A percentile compares a stretch with the other conserved stretches of the same genome.
phyloP scores from a whole-genome alignment of 2,329 filamentous ascomycete species.

The Shiraia bambusicola region DNA sequence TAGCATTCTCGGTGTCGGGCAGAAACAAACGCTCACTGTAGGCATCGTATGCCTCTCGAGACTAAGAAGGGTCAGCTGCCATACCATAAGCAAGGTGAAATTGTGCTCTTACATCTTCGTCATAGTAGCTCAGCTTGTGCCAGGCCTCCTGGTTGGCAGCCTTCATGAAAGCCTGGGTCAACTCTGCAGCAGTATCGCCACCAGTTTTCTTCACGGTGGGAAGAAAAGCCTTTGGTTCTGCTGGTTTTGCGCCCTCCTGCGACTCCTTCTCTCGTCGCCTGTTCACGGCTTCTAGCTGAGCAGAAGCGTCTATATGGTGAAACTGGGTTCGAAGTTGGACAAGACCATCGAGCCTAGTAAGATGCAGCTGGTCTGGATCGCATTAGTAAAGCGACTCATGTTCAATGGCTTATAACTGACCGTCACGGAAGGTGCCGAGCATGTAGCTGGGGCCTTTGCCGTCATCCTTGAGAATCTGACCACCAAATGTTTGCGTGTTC shows the following conservation, averaged over 20 bases:
- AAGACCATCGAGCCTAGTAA: conserved; percentile 79
- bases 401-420: conserved; percentile 52
- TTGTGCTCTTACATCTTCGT: conserved; percentile 64
- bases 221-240: conserved; percentile 74
- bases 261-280: conserved; percentile 50
- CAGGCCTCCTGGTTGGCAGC: conserved; percentile 80
- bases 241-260: conserved; percentile 44
- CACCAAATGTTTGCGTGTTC: conserved; percentile 80
- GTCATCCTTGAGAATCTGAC: conserved; percentile 69
- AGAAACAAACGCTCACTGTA: conserved; percentile 74
- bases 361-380: conserved; percentile 72
- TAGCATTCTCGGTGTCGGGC: conserved; percentile 44
- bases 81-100: neutral
- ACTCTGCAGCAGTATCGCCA: conserved; percentile 65
- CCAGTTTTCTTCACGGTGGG: conserved; percentile 80
- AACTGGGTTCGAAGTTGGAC: conserved; percentile 90
- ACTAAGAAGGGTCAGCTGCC: conserved; percentile 34
- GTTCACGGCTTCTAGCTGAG: conserved; percentile 65
- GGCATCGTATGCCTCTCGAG: conserved; percentile 70
- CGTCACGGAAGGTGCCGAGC: conserved; percentile 84
- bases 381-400: neutral
- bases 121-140: conserved; percentile 75
- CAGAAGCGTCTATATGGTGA: conserved; percentile 84
- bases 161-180: conserved; percentile 75
- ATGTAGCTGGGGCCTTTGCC: conserved; percentile 77